These are phyloP conservation scores for Marsdenia floribunda DNA, from an alignment of 257 asterid genomes.

Conservation along the genomic window DNA sequence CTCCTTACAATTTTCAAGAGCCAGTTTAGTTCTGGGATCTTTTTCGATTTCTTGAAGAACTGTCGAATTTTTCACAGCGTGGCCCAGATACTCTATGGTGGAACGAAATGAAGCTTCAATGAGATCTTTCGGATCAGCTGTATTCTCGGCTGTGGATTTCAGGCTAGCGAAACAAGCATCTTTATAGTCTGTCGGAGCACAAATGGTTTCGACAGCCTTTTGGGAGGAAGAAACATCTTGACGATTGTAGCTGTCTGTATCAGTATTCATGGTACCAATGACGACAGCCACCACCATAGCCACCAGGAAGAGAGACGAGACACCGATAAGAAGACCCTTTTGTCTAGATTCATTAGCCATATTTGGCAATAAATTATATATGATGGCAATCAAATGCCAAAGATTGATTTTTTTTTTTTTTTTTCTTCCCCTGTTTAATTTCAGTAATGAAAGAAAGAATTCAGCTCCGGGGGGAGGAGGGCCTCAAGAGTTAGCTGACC, in stretches of 20 bases:
- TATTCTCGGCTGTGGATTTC: conserved; percentile 26
- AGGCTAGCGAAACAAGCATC: conserved; percentile 48
- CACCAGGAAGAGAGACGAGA: conserved; percentile 43
- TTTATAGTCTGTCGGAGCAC: conserved; percentile 63
- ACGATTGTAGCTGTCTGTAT: not conserved
- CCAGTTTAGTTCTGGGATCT: conserved; percentile 42
- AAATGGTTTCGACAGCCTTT: conserved; percentile 56
- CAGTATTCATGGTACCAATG: conserved; percentile 13
- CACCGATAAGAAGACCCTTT: conserved; percentile 28
- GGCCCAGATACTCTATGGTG: conserved; percentile 29
- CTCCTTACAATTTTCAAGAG: conserved; percentile 53
- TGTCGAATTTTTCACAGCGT: conserved; percentile 42
- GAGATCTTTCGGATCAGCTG: conserved; percentile 64
- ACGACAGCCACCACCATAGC: conserved; percentile 55
- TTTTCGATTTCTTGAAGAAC: conserved; percentile 26
- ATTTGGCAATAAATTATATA: not conserved
- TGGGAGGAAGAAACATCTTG: conserved; percentile 28
- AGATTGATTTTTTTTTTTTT: not conserved
- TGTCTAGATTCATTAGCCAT: conserved; percentile 46
- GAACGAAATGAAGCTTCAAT: conserved; percentile 46
- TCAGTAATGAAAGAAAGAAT: not conserved
- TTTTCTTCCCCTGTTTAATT: not conserved
- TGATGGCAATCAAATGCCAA: not conserved
- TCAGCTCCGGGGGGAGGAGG: conserved; percentile 7
- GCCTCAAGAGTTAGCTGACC: conserved; percentile 11